These are phyloP conservation scores for Zygotorulaspora florentina DNA, from an alignment of 805 yeast genomes.

Conservation along the genomic window DNA sequence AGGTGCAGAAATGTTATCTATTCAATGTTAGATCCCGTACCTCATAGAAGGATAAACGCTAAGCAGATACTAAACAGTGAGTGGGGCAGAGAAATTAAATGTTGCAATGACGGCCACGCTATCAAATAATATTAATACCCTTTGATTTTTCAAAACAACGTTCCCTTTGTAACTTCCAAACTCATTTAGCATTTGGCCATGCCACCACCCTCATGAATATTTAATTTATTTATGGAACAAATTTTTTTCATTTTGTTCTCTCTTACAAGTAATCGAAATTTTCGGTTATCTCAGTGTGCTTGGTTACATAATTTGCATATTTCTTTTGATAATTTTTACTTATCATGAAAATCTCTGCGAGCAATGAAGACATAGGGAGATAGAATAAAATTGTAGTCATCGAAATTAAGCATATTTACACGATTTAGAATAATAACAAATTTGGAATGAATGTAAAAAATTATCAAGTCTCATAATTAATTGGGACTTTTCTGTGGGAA, in stretches of 20 bases:
- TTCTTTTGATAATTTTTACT: too few species aligned
- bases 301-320: background rate
- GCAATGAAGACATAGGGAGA: too few species aligned
- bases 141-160: background rate
- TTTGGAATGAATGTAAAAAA: background rate
- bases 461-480: constrained; percentile 11
- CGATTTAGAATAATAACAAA: background rate
- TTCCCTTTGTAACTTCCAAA: background rate
- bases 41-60: constrained; percentile 81
- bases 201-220: too few species aligned
- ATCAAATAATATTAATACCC: constrained; percentile 4
- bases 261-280: background rate
- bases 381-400: too few species aligned
- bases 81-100: constrained; percentile 88
- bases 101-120: constrained; percentile 61
- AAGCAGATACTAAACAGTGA: constrained; percentile 85
- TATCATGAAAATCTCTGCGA: too few species aligned
- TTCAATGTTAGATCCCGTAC: constrained; percentile 88
- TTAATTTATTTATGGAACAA: background rate
- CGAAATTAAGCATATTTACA: background rate
- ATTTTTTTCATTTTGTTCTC: background rate
- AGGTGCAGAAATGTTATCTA: constrained; percentile 91
- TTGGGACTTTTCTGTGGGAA: constrained; percentile 17
- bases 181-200: background rate
- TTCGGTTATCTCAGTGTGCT: background rate